Base-by-base conservation (phyloP, 2,329 filamentous ascomycete genomes). In the Fusarium robinianum region DNA sequence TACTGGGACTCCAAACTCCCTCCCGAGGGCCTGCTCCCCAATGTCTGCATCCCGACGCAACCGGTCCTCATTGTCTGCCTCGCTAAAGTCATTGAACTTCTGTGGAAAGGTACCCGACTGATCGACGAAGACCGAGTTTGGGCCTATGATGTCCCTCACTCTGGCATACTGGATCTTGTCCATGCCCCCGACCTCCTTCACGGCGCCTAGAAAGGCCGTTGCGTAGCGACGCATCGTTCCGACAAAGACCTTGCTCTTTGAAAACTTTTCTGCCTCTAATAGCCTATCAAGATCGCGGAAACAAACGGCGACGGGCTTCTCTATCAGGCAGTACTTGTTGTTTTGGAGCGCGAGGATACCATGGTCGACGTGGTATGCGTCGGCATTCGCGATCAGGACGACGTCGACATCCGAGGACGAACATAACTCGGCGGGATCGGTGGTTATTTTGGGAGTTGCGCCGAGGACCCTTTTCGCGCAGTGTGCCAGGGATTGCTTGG, bases 201-300 rank as follows among this genome's bases (percentile, higher is more conserved):
- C 72, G 0, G 77, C 73, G 12, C 77, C 69, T 2, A 69, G 64
- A 56, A 83, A 83, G 2, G 73, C 71, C 0, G 76, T 63, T 0
- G 81, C 80, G 57, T 83, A 83, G 23, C 81, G 71, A 8, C 81
- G 69, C 72, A 82, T 82, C 48, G 79, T 81, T 2, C 79, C 80
- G 1, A 85, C 77, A 55, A 84, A 79, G 3, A 83, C 71, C 5
- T 67, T 66, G 0, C 71, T 72, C 27, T 63, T 57, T 2, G 71
- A 70, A 3, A 47, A 55, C 21, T 64, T 62, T 55, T 81, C 75
- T 0, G 79, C 79, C 1, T 67, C 71, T 18, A 75, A 64, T 21
- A 85, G 74, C 1, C 64, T 58, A 17, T 74, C 62, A 0, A 74
- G 64, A 34, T 74, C 72, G 5, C 66, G 67, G 11, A 75, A 60